Base-by-base conservation (phyloP, 1,284 basidiomycete species). In the Boletellus dicymbophilus region DNA sequence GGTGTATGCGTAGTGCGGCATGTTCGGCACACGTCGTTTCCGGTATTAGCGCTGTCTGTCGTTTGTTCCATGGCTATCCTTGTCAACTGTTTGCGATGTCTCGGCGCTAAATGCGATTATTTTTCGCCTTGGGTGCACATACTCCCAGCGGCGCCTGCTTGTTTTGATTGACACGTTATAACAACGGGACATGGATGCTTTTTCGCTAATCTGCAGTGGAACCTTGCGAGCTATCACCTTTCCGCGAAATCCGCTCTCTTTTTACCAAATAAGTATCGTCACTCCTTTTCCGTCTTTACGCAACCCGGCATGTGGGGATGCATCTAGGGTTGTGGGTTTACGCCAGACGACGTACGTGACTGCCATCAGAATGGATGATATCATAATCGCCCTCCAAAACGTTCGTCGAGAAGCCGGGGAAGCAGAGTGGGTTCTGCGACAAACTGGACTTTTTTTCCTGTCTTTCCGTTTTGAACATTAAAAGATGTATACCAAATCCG, bases 251-350 rank as follows among this genome's bases (percentile, higher is more conserved):
- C 25, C 42, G 10, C 20, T 28, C 31, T 38, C 26, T 23, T 53
- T n/a, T 51, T 44, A 42, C 40, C 38, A 43, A 53, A 55, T 39
- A 11, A 11, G 39, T 46, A 37, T 31, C 16, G 25, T 38, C 21
- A 21, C 22, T 21, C 26, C 28, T 15, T n/a, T n/a, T n/a, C n/a
- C 31, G 7, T n/a, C 31, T 33, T 33, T 33, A n/a, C 31, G 12
- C 27, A n/a, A 51, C 1, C 36, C 33, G 21, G 44, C 39, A 39
- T 23, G 48, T 41, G 48, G 6, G 7, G 6, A 27, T 33, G 46
- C 23, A 23, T 40, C 42, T 49, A 62, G 59, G 56, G 58, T 46
- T 44, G 26, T 38, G 56, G 50, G 51, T 40, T 50, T 43, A 40
- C 37, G 39, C 47, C 43, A 20, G 34, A 34, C 22, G n/a, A 37